Conservation (phyloP, 305 asterid genomes). For the Striga hermonthica region DNA sequence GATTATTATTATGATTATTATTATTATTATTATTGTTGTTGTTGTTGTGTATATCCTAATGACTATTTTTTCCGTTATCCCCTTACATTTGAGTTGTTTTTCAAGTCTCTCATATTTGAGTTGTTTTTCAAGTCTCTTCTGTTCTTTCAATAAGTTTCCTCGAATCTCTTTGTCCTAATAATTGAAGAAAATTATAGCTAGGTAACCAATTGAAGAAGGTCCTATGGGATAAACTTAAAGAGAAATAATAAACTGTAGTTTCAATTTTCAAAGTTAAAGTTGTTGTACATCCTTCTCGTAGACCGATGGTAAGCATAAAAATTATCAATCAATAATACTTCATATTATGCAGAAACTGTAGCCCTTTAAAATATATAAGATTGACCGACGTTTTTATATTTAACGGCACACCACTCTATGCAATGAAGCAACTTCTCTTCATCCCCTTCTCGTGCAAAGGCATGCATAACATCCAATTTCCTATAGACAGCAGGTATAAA, state of each 20-base stretch:
- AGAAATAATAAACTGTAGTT: conserved; percentile 6
- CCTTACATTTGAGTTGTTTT: too few species aligned
- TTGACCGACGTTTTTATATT: conserved; percentile 60
- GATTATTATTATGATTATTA: too few species aligned
- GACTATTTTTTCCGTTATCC: too few species aligned
- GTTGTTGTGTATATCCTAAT: too few species aligned
- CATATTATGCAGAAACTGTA: neutral
- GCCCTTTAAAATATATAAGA: conserved; percentile 6
- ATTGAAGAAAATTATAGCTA: conserved; percentile 28
- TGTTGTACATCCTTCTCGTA: neutral
- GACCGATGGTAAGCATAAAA: too few species aligned
- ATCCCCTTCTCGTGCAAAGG: conserved; percentile 81
- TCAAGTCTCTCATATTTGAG: too few species aligned
- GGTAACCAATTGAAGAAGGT: conserved; percentile 6
- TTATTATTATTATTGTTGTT: too few species aligned
- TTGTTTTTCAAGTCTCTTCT: too few species aligned
- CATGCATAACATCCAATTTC: conserved; percentile 73
- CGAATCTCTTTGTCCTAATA: neutral
- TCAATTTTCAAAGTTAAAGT: too few species aligned
- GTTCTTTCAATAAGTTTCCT: too few species aligned
- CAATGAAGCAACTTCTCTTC: conserved; percentile 66
- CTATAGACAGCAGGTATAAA: conserved; percentile 32
- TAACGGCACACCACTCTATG: conserved; percentile 64
- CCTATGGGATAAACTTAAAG: conserved; percentile 2
- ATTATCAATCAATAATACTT: too few species aligned